Percentiles rank a stretch among this genome's conserved stretches.
phyloP scores from a whole-genome alignment of 192 early-diverging fungal genomes.

The Coemansia sp. region DNA sequence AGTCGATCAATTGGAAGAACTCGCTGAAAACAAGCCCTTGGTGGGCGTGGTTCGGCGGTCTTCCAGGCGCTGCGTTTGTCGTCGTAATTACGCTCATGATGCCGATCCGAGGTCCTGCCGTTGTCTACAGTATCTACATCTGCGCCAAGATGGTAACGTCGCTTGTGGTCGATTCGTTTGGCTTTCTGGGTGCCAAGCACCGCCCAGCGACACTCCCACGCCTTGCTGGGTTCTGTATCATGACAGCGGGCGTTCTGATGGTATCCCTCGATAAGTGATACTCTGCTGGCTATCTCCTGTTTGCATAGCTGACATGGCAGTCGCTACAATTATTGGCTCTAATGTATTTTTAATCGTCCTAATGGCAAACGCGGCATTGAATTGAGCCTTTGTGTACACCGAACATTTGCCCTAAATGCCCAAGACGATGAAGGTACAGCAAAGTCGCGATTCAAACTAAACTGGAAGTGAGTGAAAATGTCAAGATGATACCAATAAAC shows the following conservation, averaged over 20 bases:
- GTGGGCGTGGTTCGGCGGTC: constrained; percentile 29
- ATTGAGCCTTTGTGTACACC: too few species aligned
- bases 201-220: constrained; percentile 24
- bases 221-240: constrained; percentile 15
- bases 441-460: too few species aligned
- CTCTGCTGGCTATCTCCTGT: background rate
- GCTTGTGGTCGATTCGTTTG: constrained; percentile 25
- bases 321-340: background rate
- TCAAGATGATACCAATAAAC: too few species aligned
- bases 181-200: constrained; percentile 23
- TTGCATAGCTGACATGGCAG: background rate
- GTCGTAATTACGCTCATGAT: constrained; percentile 33
- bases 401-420: too few species aligned
- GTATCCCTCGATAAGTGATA: constrained; percentile 18
- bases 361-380: background rate
- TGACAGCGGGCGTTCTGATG: constrained; percentile 28
- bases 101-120: constrained; percentile 18
- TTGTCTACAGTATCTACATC: constrained; percentile 26
- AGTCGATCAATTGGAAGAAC: constrained; percentile 26
- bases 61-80: constrained; percentile 25
- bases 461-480: too few species aligned
- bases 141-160: constrained; percentile 26
- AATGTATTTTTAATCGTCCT: background rate
- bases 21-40: constrained; percentile 22
- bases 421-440: too few species aligned